Evolutionary conservation across 139 green algal species (phyloP).

Genomic region (Yamagishiella unicocca): DNA sequence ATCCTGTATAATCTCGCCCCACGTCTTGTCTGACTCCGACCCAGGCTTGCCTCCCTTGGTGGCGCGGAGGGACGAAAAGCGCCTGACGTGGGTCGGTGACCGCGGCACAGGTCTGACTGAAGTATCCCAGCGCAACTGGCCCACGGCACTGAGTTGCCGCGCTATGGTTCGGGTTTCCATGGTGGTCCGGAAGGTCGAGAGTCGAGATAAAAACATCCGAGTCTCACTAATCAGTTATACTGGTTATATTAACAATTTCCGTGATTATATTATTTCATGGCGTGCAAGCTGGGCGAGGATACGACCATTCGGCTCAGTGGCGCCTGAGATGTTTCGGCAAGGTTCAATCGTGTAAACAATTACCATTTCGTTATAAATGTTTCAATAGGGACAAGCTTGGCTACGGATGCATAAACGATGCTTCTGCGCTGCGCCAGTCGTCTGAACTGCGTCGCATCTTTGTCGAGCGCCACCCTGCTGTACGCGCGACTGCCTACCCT

Average conservation of each 20-base stretch:
- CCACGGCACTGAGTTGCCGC: neutral
- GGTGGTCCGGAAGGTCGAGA: neutral
- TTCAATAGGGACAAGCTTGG: too few species aligned
- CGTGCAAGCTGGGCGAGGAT: too few species aligned
- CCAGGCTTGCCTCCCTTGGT: neutral
- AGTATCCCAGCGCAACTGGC: neutral
- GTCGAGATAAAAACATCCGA: neutral
- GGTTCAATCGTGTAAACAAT: too few species aligned
- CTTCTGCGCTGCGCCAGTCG: neutral
- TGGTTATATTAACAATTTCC: too few species aligned
- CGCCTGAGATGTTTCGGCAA: too few species aligned
- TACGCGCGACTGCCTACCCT: neutral
- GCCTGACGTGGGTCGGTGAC: neutral
- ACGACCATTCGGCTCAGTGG: too few species aligned
- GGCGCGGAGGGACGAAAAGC: neutral
- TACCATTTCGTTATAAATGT: too few species aligned
- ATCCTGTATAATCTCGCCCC: constrained; percentile 53
- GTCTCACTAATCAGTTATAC: too few species aligned
- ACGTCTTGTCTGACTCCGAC: constrained; percentile 43
- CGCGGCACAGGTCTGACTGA: neutral
- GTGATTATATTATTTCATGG: too few species aligned
- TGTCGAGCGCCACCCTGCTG: neutral
- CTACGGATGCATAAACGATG: neutral
- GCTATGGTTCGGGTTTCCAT: neutral
- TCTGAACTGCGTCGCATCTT: neutral